A percentile compares a stretch with the other conserved stretches of the same genome.
Conservation (phyloP, 352 stramenopile species). For the Aphanomyces stellatus region DNA sequence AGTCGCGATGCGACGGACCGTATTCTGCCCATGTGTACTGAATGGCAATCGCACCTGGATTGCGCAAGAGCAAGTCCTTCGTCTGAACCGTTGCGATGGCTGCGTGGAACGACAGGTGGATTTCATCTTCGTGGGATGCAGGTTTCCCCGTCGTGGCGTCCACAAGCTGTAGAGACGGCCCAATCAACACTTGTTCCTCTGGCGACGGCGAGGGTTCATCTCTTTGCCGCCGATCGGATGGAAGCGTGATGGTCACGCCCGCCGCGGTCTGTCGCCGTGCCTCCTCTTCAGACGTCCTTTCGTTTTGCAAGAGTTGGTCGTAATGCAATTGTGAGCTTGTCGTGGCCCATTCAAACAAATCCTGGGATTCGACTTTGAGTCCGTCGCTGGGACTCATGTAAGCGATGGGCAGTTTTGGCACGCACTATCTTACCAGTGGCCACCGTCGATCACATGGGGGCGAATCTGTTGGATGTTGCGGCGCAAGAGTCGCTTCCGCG, state of each 20-base stretch:
- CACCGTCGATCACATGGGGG: constrained; percentile 52
- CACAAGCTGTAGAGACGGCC: constrained; percentile 5
- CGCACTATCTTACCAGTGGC: constrained; percentile 23
- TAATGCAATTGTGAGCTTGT: constrained; percentile 6
- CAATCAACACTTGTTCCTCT: neutral
- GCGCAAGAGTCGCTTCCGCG: constrained; percentile 51
- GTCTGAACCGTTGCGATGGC: neutral
- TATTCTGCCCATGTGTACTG: constrained; percentile 12
- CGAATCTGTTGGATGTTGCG: constrained; percentile 60
- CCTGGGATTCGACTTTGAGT: constrained; percentile 41
- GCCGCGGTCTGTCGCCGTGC: too few species aligned
- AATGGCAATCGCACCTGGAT: neutral
- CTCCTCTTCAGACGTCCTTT: too few species aligned
- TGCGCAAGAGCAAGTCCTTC: neutral
- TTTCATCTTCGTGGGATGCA: neutral
- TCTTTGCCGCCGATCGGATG: too few species aligned
- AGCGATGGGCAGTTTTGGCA: neutral
- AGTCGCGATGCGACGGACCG: constrained; percentile 11
- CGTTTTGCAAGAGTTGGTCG: neutral
- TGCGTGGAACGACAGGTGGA: constrained; percentile 10
- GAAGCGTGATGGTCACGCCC: too few species aligned
- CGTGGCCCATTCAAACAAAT: constrained; percentile 67
- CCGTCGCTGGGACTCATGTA: constrained; percentile 23
- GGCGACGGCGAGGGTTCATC: neutral
- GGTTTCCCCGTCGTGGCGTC: neutral